A percentile compares a stretch with the other conserved stretches of the same genome.
Evolutionary conservation across 1,284 basidiomycete genomes (phyloP).

Genomic region (Rhodotorula sp.): DNA sequence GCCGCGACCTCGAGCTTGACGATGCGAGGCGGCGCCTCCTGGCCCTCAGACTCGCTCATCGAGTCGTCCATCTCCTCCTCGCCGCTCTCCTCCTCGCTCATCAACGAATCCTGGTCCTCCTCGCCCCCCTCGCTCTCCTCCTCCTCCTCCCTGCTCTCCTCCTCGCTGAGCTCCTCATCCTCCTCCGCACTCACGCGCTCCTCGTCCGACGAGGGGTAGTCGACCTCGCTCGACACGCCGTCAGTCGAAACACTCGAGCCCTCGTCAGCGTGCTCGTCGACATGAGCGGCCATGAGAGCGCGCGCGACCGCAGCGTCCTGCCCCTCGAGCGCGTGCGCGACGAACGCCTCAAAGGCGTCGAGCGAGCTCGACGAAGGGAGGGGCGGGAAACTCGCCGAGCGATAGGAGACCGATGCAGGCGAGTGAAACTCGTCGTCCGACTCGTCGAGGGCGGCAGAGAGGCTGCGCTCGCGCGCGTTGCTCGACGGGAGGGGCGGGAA

Average conservation of each 20-base stretch:
- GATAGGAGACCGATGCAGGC: background rate
- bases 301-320: background rate
- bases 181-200: background rate
- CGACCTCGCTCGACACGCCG: background rate
- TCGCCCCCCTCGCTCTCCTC: background rate
- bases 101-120: too few species aligned
- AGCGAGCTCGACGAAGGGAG: too few species aligned
- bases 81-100: background rate
- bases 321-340: background rate
- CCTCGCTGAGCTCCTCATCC: background rate
- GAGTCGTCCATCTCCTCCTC: background rate
- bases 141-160: background rate
- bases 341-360: background rate
- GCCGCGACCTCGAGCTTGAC: background rate
- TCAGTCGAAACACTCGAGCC: background rate
- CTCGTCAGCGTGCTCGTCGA: background rate
- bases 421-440: too few species aligned
- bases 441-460: too few species aligned
- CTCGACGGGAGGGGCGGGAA: too few species aligned
- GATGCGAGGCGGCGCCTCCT: background rate
- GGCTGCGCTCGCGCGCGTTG: too few species aligned
- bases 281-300: background rate
- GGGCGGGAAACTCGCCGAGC: too few species aligned
- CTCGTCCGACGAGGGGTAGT: background rate
- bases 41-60: background rate